Conservation (phyloP, 2,329 filamentous ascomycete species). For the Acrocalymma vagum region DNA sequence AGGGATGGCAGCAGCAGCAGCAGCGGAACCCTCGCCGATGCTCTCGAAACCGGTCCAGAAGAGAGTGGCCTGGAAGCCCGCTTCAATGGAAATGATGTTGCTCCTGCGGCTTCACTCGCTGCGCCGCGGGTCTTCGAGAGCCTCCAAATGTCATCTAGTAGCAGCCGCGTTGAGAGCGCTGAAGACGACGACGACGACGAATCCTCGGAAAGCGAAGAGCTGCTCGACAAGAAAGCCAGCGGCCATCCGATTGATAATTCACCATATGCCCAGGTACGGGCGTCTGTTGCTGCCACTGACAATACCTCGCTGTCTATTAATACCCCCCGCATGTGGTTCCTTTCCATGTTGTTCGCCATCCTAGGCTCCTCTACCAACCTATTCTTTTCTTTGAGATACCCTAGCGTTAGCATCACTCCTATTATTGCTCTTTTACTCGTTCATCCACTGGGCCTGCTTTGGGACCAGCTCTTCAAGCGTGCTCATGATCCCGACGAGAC, state of each 20-base stretch:
- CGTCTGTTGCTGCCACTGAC: conserved; percentile 79
- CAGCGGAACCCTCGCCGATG: conserved; percentile 28
- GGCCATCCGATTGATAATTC: conserved; percentile 72
- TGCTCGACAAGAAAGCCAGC: conserved; percentile 50
- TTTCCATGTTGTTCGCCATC: conserved; percentile 82
- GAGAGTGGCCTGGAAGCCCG: conserved; percentile 40
- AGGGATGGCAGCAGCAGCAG: conserved; percentile 34
- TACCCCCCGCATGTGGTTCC: conserved; percentile 85
- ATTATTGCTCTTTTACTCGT: conserved; percentile 87
- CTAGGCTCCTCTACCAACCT: conserved; percentile 85
- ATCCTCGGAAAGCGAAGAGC: conserved; percentile 43
- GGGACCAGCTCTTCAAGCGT: conserved; percentile 77
- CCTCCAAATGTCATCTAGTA: conserved; percentile 38
- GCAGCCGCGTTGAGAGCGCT: conserved; percentile 24
- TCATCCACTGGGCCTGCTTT: conserved; percentile 81
- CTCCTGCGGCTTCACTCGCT: conserved; percentile 29
- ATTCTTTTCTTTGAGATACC: conserved; percentile 90
- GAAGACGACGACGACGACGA: conserved; percentile 35
- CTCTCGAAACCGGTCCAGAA: conserved; percentile 34
- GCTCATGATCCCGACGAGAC: conserved; percentile 62
- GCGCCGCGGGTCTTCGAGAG: conserved; percentile 31
- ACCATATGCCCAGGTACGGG: conserved; percentile 80
- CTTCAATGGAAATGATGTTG: conserved; percentile 39
- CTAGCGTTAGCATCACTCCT: conserved; percentile 87
- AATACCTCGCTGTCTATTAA: conserved; percentile 82